Conservation (phyloP, 140 eudicot genomes). For the Senecio squalidus region DNA sequence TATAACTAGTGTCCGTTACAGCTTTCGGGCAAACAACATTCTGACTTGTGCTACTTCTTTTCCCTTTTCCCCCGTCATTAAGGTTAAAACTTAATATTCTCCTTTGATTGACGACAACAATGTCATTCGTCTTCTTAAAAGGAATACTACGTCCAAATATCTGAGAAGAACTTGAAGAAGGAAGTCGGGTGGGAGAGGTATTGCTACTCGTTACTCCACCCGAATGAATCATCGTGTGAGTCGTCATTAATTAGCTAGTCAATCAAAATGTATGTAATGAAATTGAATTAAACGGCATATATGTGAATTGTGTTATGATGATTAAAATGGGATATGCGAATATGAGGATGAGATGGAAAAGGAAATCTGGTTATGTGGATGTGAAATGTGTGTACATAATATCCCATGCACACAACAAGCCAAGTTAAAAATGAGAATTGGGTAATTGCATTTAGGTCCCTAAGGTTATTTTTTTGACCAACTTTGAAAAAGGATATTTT, state of each 20-base stretch:
- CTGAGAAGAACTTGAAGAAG: conserved; percentile 22
- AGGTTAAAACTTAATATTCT: background rate
- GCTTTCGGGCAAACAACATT: conserved; percentile 30
- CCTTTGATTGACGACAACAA: background rate
- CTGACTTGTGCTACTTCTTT: conserved; percentile 2
- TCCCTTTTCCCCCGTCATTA: conserved; percentile 1
- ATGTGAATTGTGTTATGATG: background rate
- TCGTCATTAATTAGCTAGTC: background rate
- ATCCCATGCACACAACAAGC: conserved; percentile 31
- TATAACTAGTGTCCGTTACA: conserved; percentile 35
- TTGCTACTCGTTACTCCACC: conserved; percentile 18
- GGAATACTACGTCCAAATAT: conserved; percentile 24
- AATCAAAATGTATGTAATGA: background rate
- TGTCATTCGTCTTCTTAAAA: conserved; percentile 1
- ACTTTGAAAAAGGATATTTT: no score
- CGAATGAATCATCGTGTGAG: conserved; percentile 17
- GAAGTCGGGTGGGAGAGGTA: conserved; percentile 6
- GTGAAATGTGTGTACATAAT: conserved; percentile 33
- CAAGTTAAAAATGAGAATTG: no score
- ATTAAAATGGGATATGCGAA: conserved; percentile 2
- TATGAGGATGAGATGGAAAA: conserved; percentile 32
- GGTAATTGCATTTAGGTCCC: no score
- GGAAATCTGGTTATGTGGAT: conserved; percentile 34
- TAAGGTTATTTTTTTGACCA: no score
- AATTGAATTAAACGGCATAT: background rate